phyloP scores from a whole-genome alignment of 1,139 yeast species.

The Kurtzmaniella natalensis region DNA sequence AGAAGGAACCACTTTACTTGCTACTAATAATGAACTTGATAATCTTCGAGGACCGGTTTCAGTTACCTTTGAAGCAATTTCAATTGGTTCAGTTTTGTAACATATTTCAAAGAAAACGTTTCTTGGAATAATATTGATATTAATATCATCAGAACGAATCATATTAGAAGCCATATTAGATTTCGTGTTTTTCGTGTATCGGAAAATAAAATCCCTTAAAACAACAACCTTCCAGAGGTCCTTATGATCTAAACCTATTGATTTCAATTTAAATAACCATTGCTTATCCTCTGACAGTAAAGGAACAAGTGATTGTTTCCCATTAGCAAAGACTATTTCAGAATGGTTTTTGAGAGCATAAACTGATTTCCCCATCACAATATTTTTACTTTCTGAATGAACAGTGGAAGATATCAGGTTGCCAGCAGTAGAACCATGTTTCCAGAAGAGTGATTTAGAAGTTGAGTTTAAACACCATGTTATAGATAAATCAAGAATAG shows the following conservation, averaged over 20 bases:
- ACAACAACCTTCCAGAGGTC: constrained; percentile 83
- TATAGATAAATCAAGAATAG: constrained; percentile 60
- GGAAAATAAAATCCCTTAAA: constrained; percentile 61
- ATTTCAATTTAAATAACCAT: constrained; percentile 66
- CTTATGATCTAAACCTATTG: constrained; percentile 64
- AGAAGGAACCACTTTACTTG: constrained; percentile 43
- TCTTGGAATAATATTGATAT: constrained; percentile 38
- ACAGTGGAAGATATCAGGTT: constrained; percentile 14
- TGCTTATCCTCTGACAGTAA: constrained; percentile 64
- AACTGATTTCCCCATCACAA: constrained; percentile 34
- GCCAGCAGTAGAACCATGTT: constrained; percentile 24
- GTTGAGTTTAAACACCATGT: constrained; percentile 69
- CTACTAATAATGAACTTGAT: constrained; percentile 26
- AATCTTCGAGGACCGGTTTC: constrained; percentile 10
- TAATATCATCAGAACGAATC: constrained; percentile 1
- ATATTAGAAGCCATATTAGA: neutral
- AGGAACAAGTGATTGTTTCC: constrained; percentile 16
- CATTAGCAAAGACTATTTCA: constrained; percentile 15
- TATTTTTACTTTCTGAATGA: constrained; percentile 6
- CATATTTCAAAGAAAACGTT: constrained; percentile 65
- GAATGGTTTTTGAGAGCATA: constrained; percentile 25
- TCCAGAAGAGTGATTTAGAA: constrained; percentile 76
- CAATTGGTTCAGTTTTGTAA: constrained; percentile 41
- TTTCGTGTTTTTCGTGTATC: constrained; percentile 5
- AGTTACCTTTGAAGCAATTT: constrained; percentile 14